Evolutionary conservation across 2,329 filamentous ascomycete genomes (phyloP).

Genomic region (Podosphaera leucotricha): DNA sequence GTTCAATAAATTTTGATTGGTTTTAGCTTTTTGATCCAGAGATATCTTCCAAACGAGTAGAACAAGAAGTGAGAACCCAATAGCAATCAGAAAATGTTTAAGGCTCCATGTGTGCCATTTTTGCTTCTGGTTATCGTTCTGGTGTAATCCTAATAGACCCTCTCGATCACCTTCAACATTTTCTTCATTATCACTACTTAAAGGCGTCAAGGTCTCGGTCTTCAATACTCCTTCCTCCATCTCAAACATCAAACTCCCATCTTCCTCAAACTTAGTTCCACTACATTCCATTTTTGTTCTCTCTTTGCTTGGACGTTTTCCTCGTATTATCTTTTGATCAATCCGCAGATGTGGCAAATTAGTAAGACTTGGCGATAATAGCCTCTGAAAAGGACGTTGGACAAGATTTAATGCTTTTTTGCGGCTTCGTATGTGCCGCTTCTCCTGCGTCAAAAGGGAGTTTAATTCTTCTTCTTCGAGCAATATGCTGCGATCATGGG

Average conservation of each 20-base stretch:
- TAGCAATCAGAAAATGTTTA: conserved; percentile 26
- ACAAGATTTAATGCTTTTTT: conserved; percentile 9
- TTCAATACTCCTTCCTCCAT: conserved; percentile 63
- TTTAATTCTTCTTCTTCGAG: conserved; percentile 55
- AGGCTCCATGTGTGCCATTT: conserved; percentile 30
- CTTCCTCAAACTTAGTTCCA: conserved; percentile 36
- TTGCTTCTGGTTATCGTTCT: conserved; percentile 24
- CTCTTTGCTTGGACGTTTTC: conserved; percentile 21
- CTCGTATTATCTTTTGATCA: conserved; percentile 1
- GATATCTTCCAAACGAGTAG: conserved; percentile 36
- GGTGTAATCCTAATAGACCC: conserved; percentile 22
- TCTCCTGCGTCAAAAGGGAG: conserved; percentile 30
- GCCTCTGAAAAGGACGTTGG: conserved; percentile 19
- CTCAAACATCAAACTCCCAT: conserved; percentile 63
- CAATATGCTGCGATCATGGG: conserved; percentile 45
- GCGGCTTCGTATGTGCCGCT: conserved; percentile 20
- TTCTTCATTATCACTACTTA: conserved; percentile 35
- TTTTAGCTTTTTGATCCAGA: conserved; percentile 18
- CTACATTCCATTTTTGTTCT: conserved; percentile 29
- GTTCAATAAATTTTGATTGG: conserved; percentile 23
- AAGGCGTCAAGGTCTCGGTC: conserved; percentile 39
- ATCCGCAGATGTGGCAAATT: conserved; percentile 9
- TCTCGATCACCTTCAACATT: conserved; percentile 33
- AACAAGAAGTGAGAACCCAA: conserved; percentile 31
- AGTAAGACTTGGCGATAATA: conserved; percentile 13